These are phyloP conservation scores for Gleditsia sinensis DNA, from an alignment of 306 rosid genomes.

Conservation along the genomic window DNA sequence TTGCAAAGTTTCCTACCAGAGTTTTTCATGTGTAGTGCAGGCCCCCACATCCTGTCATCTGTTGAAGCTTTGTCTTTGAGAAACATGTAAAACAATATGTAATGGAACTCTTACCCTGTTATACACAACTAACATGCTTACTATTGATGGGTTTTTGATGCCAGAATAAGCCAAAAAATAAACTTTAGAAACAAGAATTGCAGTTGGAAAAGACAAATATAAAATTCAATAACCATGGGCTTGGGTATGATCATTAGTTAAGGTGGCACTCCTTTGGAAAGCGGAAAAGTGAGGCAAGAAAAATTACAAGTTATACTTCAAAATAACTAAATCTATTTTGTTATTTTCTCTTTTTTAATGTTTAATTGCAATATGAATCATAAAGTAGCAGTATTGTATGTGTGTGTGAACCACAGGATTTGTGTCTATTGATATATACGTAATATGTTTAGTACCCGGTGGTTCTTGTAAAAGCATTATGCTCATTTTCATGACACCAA, in stretches of 20 bases:
- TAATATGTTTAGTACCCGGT: background rate
- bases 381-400: background rate
- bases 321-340: background rate
- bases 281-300: conserved; percentile 5
- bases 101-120: conserved; percentile 12
- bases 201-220: background rate
- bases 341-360: background rate
- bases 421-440: background rate
- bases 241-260: conserved; percentile 5
- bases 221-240: conserved; percentile 4
- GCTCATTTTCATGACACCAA: conserved; percentile 27
- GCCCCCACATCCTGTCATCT: background rate
- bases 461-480: conserved; percentile 25
- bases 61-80: conserved; percentile 16
- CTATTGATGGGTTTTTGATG: conserved; percentile 16
- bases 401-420: conserved; percentile 7
- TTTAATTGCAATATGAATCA: background rate
- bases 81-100: background rate
- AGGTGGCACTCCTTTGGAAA: background rate
- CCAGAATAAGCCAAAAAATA: background rate
- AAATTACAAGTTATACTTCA: background rate
- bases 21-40: background rate
- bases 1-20: background rate
- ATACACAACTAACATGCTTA: background rate
- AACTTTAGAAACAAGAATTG: background rate